Conservation (phyloP, 306 rosid genomes). For the Argentina anserina region DNA sequence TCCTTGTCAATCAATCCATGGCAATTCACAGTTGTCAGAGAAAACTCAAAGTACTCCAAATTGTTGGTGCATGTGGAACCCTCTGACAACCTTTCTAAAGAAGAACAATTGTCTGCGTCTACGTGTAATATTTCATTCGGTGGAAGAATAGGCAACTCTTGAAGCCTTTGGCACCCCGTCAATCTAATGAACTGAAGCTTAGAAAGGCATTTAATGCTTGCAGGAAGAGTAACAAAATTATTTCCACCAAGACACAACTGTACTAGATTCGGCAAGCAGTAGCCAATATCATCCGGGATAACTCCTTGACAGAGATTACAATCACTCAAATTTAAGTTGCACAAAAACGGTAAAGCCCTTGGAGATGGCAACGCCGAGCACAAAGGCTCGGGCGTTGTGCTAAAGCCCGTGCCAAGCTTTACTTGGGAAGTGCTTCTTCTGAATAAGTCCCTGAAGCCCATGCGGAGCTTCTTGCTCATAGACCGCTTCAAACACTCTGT, state of each 20-base stretch:
- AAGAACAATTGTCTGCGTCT: background rate
- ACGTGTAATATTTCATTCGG: accelerated
- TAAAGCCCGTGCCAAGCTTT: no score
- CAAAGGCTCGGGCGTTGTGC: background rate
- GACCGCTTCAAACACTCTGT: no score
- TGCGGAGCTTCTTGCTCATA: background rate
- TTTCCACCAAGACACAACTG: background rate
- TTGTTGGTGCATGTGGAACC: background rate
- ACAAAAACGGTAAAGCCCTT: background rate
- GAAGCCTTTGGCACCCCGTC: background rate
- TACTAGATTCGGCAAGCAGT: background rate
- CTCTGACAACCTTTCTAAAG: background rate
- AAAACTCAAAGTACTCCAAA: accelerated
- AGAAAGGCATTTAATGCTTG: conserved; percentile 11
- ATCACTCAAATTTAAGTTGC: background rate
- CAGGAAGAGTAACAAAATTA: no score
- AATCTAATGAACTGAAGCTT: accelerated
- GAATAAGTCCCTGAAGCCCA: background rate
- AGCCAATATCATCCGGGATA: conserved; percentile 1
- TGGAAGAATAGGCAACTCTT: conserved; percentile 9
- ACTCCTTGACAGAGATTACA: conserved; percentile 8
- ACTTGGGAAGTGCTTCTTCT: no score
- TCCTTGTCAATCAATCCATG: background rate
- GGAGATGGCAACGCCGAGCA: background rate
- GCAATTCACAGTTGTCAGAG: background rate